Base-by-base conservation (phyloP, 2,329 filamentous ascomycete species). In the Alternaria sp. region DNA sequence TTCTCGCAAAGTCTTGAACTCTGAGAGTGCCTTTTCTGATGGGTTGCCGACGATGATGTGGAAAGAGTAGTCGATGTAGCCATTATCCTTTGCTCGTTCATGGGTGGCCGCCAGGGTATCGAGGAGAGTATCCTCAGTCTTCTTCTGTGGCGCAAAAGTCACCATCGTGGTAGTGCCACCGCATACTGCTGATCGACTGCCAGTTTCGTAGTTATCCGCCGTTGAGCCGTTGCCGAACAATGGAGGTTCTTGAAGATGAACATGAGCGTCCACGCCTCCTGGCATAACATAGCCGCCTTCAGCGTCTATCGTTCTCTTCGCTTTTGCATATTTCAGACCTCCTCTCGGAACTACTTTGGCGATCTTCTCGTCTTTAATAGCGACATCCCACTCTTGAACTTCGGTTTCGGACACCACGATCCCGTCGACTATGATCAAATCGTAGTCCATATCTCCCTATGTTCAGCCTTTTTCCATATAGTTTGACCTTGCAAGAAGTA, bases 121-220 rank as follows among this genome's bases (percentile, higher is more conserved):
- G 0, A 83, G 74, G 2, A 83, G 73, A 4, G 78, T 81, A 8
- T 79, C 75, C 55, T 82, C 78, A 5, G 71, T 71, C 67, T 82
- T 78, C 52, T 75, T 72, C 59, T 83, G 82, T 5, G 80, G 80
- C 2, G 81, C 81, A 60, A 83, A 83, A 0, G 80, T 78, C 11
- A 83, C 78, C 63, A 83, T 77, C 3, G 80, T 82, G 3, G 82
- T 84, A 24, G 81, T 83, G 29, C 81, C 81, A 44, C 81, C 81
- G 36, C 79, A 80, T 57, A 82, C 75, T 24, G 81, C 81, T 52
- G 79, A 81, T 59, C 80, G 74, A 31, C 79, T 81, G 3, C 78
- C 77, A 13, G 74, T 78, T 50, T 78, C 76, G 55, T 77, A 79
- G 21, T 75, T 78, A 54, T 79, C 77, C 48, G 76, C 75, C 21